Evolutionary conservation across 1,284 basidiomycete genomes (phyloP), one percentile per base, ranked within the genome.

Genomic region (Farysia itapuensis): DNA sequence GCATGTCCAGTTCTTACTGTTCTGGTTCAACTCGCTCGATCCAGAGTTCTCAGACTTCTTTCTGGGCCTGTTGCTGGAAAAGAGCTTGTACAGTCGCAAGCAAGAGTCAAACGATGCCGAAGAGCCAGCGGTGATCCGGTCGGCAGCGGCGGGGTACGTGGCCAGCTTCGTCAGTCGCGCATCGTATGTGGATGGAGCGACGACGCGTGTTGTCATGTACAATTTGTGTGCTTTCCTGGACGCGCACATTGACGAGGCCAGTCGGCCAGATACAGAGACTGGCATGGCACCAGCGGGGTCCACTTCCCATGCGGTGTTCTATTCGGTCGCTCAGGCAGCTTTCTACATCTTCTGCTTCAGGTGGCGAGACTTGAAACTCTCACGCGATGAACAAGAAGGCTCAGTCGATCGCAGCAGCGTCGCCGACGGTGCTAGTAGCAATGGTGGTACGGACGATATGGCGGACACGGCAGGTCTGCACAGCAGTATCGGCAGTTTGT

Each of bases 341-440:
- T 95, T 99, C 77, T 83, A 98, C 69, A 91, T 98, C 58, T 99
- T 98, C 78, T 98, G 95, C 78, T 99, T 98, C 80, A 82, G 94
- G 15, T 98, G 93, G 94, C 81, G 90, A 53, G 91, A 93, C 67
- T 79, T 97, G 26, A 78, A 87, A 20, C 77, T 79, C n/a, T 79
- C 79, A 30, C 70, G 77, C 38, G 79, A 80, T 44, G 84, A 85
- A 42, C 74, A 76, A 3, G 74, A 72, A 7, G 83, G 82, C 19
- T 81, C 74, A 8, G 70, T 70, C 57, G 47, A 63, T 14, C n/a
- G n/a, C n/a, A n/a, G n/a, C n/a, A n/a, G n/a, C n/a, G n/a, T n/a
- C n/a, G 29, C 44, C 22, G 64, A 49, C 16, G 45, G 44, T 19
- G 39, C 40, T 18, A 53, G 59, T 14, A 56, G 43, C 2, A n/a